Evolutionary conservation across 108 stramenopile species (phyloP), one percentile per base, ranked within the genome.

Genomic region (Nannochloropsis gaditana): DNA sequence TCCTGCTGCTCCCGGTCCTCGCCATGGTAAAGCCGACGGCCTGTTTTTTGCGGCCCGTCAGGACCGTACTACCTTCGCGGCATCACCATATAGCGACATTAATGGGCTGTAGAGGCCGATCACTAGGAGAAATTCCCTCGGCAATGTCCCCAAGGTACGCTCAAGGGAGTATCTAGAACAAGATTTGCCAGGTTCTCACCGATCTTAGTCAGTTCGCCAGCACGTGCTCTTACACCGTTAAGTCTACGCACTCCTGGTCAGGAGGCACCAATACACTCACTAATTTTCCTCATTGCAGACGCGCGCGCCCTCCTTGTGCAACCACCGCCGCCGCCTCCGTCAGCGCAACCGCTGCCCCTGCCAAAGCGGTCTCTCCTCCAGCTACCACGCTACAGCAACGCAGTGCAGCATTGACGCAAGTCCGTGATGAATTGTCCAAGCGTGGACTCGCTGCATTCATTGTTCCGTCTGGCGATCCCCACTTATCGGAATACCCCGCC

Each of bases 401-500:
- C 59, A 73, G 2, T n/a, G 59, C 6, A 73, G 59, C 59, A 4
- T 47, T 88, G 15, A 17, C 42, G 11, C 41, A 81, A 3, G 85
- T 90, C 0, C 86, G 89, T 31, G 84, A 9, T 5, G 31, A 41
- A 21, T 84, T 92, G 84, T 21, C 10, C 17, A 44, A 81, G 9
- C 81, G 44, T 9, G 87, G 79, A 19, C 50, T 92, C 47, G 84
- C 88, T 50, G 91, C 91, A 3, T 91, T 90, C 79, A 82, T 92
- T 41, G 88, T 92, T 5, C 79, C 80, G 41, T 86, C 90, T 5
- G 90, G 83, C 21, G 92, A 92, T 59, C 82, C 89, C 9, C 92
- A 92, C 45, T 80, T 85, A 45, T 94, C 93, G n/a, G 99, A 99
- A 93, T 99, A 99, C 87, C 94, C 94, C 43, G 95, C 96, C 17